A percentile compares a stretch with the other conserved stretches of the same genome.
Conservation (phyloP, 495 filamentous ascomycete species). For the Tetracladium setigerum region DNA sequence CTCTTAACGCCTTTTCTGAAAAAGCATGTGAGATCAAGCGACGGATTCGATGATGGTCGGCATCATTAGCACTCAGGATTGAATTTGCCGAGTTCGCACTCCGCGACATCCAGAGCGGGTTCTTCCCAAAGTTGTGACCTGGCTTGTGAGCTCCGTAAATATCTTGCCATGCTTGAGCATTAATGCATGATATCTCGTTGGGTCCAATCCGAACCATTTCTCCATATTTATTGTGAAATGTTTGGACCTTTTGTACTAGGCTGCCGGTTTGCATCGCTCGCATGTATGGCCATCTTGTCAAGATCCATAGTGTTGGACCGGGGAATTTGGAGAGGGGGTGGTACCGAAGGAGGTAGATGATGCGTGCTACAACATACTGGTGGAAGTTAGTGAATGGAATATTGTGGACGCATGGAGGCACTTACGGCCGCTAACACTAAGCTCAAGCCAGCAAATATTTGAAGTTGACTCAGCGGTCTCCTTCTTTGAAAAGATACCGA, state of each 20-base stretch:
- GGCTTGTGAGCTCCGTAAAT: background rate
- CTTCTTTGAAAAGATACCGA: no score
- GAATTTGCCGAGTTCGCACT: no score
- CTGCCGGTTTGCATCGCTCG: background rate
- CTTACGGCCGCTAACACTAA: no score
- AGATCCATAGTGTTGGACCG: conserved; percentile 29
- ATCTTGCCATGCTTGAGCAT: conserved; percentile 30
- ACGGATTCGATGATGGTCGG: conserved; percentile 32
- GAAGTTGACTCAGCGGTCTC: no score
- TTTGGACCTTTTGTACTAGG: background rate
- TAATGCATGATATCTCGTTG: conserved; percentile 45
- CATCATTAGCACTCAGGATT: no score
- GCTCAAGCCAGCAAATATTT: no score
- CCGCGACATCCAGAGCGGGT: background rate
- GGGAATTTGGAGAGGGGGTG: conserved; percentile 40
- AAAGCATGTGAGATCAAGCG: conserved; percentile 46
- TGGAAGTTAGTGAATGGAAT: no score
- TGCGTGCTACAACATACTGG: background rate
- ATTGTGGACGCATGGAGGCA: no score
- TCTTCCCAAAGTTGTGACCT: background rate
- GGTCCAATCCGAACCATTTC: conserved; percentile 49
- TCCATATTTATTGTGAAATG: conserved; percentile 30
- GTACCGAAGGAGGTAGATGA: conserved; percentile 43
- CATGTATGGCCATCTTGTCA: background rate
- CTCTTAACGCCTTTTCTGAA: conserved; percentile 39